Base-by-base conservation (phyloP, 257 asterid genomes). In the Nicotiana undulata region DNA sequence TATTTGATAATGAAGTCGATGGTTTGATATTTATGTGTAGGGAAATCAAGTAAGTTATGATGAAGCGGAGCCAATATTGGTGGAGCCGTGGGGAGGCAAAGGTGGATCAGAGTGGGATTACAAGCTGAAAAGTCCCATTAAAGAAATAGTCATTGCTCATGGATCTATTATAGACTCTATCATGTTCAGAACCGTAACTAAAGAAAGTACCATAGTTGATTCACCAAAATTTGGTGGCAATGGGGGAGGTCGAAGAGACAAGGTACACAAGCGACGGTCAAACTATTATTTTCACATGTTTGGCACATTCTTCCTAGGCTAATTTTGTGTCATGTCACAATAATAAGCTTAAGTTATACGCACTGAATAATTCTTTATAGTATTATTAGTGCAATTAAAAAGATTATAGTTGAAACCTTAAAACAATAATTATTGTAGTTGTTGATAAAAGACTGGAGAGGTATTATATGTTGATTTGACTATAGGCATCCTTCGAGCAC, bases 31-130 rank as follows among this genome's bases (percentile, higher is more conserved):
- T 3, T 59, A 9, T 20, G 29, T 59, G 17, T 15, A 49, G 79
- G 79, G 63, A 74, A 74, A 74, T 49, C 61, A 49, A 8, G 44
- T 26, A 32, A 74, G 61, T 74, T 74, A 74, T 74, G 17, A 74
- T 49, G 44, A 15, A 24, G 4, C 3, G 2, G 61, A 74, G 2
- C 0, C 4, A 61, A 79, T 79, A 40, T 0, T 56, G 70, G 26
- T 60, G 32, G 70, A 63, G 4, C 60, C 81, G 44, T 61, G 81
- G 67, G 81, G 75, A 9, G 81, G 75, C 11, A 22, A 3, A n/a
- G 81, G 75, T n/a, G 81, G 81, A 28, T 16, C 4, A 9, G 18
- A 81, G 12, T 81, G 84, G 84, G 20, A 26, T 82, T 82, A 59
- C 58, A 75, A 75, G 51, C 63, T 70, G 1, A 63, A 63, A 29